Evolutionary conservation across 1,139 yeast genomes (phyloP), one percentile per base, ranked within the genome.

Genomic region (Pichia sp.): DNA sequence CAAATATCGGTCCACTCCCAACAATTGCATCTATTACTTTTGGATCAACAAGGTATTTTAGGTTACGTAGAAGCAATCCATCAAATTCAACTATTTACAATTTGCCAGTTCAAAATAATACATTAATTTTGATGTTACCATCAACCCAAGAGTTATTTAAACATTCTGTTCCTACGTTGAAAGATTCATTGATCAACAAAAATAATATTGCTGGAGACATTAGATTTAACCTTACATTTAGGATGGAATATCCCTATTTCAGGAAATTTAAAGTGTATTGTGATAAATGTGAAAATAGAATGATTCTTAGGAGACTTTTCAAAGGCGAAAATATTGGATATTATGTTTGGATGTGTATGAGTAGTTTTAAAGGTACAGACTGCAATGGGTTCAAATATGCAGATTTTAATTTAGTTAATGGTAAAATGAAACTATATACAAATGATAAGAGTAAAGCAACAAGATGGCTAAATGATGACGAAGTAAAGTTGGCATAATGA

Each of bases 81-180:
- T 55, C 60, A 46, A 63, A 53, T 50, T 56, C 56, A 22, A 63
- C 63, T 0, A 74, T 76, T 16, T 72, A 72, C 56, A 76, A 84
- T 18, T 70, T 84, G 3, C 82, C 79, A 28, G 62, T 83, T 3
- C 84, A 87, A 0, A 87, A 85, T 63, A 85, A 85, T 60, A 73
- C 86, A 13, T 64, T 86, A 50, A 60, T 85, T 2, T 66, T 86
- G 6, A 85, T 86, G 95, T 81, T 82, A 57, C 85, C 88, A 0
- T 88, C 88, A 1, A 81, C 87, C 56, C 95, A 86, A 63, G 95
- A 86, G 58, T 77, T 77, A 47, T 86, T 69, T 64, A 84, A 81
- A 59, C 91, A 85, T 61, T 69, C 79, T 53, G 72, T 81, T 28
- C 76, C 73, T 47, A 74, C 71, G 69, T 67, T 54, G 66, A 64